Conservation (phyloP, 176 grass and related monocot genomes). For the Hordeum marinum region DNA sequence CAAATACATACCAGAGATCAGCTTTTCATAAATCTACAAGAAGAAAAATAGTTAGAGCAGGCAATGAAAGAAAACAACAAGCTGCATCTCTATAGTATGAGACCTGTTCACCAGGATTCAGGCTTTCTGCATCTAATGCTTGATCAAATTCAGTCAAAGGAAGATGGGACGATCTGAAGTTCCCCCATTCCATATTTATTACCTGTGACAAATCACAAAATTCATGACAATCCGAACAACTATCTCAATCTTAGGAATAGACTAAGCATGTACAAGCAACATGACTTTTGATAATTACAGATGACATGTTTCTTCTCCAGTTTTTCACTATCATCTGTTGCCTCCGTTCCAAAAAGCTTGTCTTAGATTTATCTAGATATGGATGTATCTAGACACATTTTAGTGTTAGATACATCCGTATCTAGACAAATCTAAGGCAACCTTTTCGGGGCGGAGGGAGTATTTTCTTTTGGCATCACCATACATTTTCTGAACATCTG, state of each 20-base stretch:
- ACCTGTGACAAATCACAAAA: slow-evolving; percentile 33
- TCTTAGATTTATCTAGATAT: too few species aligned
- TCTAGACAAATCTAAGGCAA: too few species aligned
- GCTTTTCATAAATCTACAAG: slow-evolving; percentile 75
- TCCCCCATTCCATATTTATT: slow-evolving; percentile 89
- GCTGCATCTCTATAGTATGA: background rate
- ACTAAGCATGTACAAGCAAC: background rate
- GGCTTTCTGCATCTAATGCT: slow-evolving; percentile 67
- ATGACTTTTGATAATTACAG: background rate
- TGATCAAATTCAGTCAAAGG: slow-evolving; percentile 72
- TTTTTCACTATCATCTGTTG: background rate
- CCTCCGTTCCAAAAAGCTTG: too few species aligned
- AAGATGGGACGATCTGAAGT: slow-evolving; percentile 77
- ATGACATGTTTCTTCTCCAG: background rate
- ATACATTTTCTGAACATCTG: background rate
- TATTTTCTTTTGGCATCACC: background rate
- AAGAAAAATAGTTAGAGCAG: background rate
- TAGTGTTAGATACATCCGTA: too few species aligned
- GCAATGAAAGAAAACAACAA: background rate
- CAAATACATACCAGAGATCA: slow-evolving; percentile 93
- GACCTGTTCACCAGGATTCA: slow-evolving; percentile 89
- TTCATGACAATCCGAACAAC: background rate
- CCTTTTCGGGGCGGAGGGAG: too few species aligned
- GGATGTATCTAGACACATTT: too few species aligned
- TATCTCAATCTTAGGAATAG: background rate